Evolutionary conservation across 306 rosid genomes (phyloP).

Genomic region (Sechiopsis laciniata): DNA sequence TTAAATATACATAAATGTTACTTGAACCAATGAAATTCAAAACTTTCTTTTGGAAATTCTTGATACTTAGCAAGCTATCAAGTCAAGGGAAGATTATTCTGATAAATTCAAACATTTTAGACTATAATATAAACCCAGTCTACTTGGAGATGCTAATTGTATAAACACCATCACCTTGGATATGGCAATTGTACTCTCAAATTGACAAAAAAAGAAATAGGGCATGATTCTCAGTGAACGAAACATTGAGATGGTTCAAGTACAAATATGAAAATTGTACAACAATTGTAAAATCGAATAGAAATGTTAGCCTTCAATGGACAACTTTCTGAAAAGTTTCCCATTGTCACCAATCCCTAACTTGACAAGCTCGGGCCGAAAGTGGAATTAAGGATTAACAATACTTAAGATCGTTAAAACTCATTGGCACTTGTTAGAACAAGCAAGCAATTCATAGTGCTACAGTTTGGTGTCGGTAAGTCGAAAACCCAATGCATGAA

Average conservation of each 20-base stretch:
- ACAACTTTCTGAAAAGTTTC: background rate
- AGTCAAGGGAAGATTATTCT: background rate
- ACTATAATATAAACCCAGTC: background rate
- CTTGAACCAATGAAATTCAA: background rate
- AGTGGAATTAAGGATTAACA: background rate
- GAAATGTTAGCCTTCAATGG: background rate
- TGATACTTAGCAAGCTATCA: background rate
- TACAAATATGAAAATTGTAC: background rate
- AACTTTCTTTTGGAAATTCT: background rate
- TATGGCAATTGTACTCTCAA: background rate
- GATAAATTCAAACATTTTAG: background rate
- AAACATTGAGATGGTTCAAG: background rate
- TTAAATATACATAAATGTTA: background rate
- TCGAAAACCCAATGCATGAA: background rate
- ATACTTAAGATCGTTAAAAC: background rate
- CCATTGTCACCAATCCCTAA: background rate
- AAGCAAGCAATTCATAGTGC: background rate
- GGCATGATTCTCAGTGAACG: background rate
- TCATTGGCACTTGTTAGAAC: background rate
- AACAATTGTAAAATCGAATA: background rate
- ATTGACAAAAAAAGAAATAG: background rate
- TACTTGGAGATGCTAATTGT: background rate
- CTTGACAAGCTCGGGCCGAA: background rate
- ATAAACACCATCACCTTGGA: background rate
- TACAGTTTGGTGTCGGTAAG: conserved; percentile 2